Evolutionary conservation across 2,329 filamentous ascomycete species (phyloP).

Genomic region (Hypoxylon sp.): DNA sequence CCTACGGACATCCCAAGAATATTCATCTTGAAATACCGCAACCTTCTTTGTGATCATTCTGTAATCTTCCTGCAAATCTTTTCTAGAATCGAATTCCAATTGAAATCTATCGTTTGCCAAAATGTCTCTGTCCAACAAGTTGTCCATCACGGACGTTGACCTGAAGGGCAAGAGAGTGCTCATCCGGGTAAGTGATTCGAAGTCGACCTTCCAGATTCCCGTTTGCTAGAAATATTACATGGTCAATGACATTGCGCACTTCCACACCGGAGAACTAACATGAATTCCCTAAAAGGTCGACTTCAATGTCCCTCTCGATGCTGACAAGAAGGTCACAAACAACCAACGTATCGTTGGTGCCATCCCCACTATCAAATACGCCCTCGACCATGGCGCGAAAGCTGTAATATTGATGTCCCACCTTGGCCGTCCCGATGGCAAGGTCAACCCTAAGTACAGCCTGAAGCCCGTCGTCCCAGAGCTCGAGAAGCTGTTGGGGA

Average conservation of each 20-base stretch:
- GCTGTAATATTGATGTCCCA: constrained; percentile 98
- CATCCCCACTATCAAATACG: constrained; percentile 94
- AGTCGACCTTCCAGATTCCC: neutral
- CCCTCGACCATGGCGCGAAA: constrained; percentile 90
- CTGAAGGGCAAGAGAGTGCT: constrained; percentile 98
- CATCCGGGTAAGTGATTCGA: constrained; percentile 80
- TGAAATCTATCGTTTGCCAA: constrained; percentile 54
- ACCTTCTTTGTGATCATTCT: constrained; percentile 39
- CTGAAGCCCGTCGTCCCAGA: constrained; percentile 91
- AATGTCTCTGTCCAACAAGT: constrained; percentile 99
- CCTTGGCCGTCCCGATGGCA: constrained; percentile 94
- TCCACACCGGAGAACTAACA: constrained; percentile 45
- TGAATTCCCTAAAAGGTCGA: constrained; percentile 77
- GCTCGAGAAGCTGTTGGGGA: constrained; percentile 90
- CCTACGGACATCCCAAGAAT: constrained; percentile 40
- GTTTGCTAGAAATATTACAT: constrained; percentile 17
- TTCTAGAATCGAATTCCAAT: constrained; percentile 38
- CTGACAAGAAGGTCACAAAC: constrained; percentile 95
- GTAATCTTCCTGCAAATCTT: constrained; percentile 38
- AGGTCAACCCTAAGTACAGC: constrained; percentile 92
- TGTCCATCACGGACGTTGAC: constrained; percentile 95
- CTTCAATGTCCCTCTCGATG: constrained; percentile 99
- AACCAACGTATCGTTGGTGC: constrained; percentile 98
- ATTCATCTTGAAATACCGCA: constrained; percentile 47
- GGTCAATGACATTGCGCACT: constrained; percentile 7